Base-by-base conservation (phyloP, 306 rosid genomes). In the Abrus pulchellus region DNA sequence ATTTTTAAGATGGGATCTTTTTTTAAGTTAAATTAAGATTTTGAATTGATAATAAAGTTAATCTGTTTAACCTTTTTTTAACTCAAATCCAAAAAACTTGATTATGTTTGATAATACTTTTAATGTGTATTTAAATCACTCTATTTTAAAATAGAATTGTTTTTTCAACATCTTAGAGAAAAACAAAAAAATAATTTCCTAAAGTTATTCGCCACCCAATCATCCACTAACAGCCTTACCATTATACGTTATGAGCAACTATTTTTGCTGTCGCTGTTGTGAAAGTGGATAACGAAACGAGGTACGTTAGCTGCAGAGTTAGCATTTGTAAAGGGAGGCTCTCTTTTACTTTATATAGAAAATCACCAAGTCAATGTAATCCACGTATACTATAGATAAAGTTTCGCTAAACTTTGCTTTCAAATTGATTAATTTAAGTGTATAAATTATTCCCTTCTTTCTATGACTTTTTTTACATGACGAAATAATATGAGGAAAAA, bases 201-300 rank as follows among this genome's bases (percentile, higher is more conserved):
- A 38, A 11, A 9, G n/a, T 13, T 62, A 34, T 62, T 62, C 47
- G 2, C 28, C 10, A 34, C 12, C 44, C 27, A 34, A 33, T 36
- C 40, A 2, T 36, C 3, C 40, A 36, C 4, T 36, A 36, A 36
- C 5, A 13, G 12, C 10, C 28, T 32, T 33, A 55, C 12, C 7
- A 55, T 27, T 55, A 61, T 2, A 34, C 11, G 11, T 29, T 1
- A 9, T 32, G 67, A 32, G 20, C 5, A 11, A 34, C 69, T n/a
- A 12, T 38, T 55, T 73, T 56, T 12, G 20, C 20, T 30, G 68
- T 74, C n/a, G 38, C 48, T 36, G 3, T 48, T 62, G 72, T 64
- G 73, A 62, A 34, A 48, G 13, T 48, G 72, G 72, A 62, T 62
- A 40, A 72, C 40, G 11, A 20, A 9, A 72, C 40, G 11, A 20